These are phyloP conservation scores for Hymenoscyphus fructigenus DNA, from an alignment of 2,329 filamentous ascomycete species.

Conservation along the genomic window DNA sequence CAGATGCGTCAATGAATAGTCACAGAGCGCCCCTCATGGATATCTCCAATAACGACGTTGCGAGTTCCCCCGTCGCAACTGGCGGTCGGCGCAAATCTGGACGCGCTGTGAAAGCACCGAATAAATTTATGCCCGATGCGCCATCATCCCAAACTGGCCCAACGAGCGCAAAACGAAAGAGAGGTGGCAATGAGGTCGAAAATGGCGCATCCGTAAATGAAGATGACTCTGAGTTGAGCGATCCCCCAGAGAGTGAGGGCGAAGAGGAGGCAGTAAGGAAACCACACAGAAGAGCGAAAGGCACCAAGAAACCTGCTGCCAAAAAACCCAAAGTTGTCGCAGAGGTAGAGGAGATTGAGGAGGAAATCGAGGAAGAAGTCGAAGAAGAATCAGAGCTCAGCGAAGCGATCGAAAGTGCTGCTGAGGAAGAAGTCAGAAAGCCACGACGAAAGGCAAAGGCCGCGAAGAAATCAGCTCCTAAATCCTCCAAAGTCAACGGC, in stretches of 20 bases:
- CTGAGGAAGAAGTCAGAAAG: constrained; percentile 46
- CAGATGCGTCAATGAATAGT: constrained; percentile 41
- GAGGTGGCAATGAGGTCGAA: constrained; percentile 45
- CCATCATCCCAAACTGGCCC: constrained; percentile 39
- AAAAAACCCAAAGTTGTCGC: constrained; percentile 67
- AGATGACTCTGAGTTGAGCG: constrained; percentile 45
- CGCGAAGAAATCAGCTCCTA: constrained; percentile 56
- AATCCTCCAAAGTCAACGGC: constrained; percentile 65
- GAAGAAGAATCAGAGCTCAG: constrained; percentile 46
- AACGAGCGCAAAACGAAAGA: constrained; percentile 57
- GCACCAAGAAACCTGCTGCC: constrained; percentile 54
- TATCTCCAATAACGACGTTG: constrained; percentile 53
- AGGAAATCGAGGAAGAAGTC: constrained; percentile 36
- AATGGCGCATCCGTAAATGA: constrained; percentile 49
- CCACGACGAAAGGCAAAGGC: constrained; percentile 38
- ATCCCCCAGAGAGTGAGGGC: constrained; percentile 43
- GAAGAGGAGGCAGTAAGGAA: constrained; percentile 49
- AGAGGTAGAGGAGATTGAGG: constrained; percentile 43
- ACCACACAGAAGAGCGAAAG: constrained; percentile 38
- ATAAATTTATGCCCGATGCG: constrained; percentile 57
- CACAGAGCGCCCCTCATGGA: constrained; percentile 50
- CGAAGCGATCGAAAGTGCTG: constrained; percentile 44
- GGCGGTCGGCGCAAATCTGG: constrained; percentile 62
- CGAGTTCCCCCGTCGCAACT: constrained; percentile 50
- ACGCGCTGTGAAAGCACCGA: constrained; percentile 62